phyloP scores from a whole-genome alignment of 164 flowering plant species.

The Stephania yunnanensis region DNA sequence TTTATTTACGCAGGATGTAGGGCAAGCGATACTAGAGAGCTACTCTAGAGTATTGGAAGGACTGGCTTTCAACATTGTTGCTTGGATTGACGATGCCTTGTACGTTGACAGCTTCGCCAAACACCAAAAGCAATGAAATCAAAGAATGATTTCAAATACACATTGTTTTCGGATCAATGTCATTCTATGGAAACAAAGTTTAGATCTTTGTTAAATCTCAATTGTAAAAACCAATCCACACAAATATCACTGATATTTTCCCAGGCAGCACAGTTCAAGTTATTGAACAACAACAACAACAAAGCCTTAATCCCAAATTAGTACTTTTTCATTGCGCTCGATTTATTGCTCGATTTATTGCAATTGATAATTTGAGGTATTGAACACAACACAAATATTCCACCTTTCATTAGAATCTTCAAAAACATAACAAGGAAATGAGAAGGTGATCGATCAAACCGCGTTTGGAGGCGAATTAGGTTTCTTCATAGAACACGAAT shows the following conservation, averaged over 20 bases:
- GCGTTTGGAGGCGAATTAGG: conserved; percentile 9
- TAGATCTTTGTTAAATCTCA: not conserved
- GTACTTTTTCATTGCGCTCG: too few species aligned
- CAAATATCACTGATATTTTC: not conserved
- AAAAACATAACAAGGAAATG: not conserved
- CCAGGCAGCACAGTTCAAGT: not conserved
- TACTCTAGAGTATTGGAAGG: conserved; percentile 96
- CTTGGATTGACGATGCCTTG: conserved; percentile 88
- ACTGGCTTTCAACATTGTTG: conserved; percentile 82
- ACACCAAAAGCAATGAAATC: conserved; percentile 23
- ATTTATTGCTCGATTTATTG: too few species aligned
- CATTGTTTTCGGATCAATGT: conserved; percentile 3
- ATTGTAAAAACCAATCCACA: conserved; percentile 7
- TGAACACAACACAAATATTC: not conserved
- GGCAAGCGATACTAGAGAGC: conserved; percentile 87
- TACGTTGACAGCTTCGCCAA: conserved; percentile 46
- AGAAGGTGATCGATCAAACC: conserved; percentile 26
- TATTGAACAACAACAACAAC: too few species aligned
- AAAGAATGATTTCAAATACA: conserved; percentile 4
- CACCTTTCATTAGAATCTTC: not conserved
- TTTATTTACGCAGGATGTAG: conserved; percentile 69
- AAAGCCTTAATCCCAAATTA: too few species aligned
- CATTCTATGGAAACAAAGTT: not conserved
- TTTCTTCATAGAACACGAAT: conserved; percentile 29
- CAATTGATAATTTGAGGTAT: too few species aligned